Evolutionary conservation across 495 filamentous ascomycete species (phyloP).

Genomic region (Tuber brumale): DNA sequence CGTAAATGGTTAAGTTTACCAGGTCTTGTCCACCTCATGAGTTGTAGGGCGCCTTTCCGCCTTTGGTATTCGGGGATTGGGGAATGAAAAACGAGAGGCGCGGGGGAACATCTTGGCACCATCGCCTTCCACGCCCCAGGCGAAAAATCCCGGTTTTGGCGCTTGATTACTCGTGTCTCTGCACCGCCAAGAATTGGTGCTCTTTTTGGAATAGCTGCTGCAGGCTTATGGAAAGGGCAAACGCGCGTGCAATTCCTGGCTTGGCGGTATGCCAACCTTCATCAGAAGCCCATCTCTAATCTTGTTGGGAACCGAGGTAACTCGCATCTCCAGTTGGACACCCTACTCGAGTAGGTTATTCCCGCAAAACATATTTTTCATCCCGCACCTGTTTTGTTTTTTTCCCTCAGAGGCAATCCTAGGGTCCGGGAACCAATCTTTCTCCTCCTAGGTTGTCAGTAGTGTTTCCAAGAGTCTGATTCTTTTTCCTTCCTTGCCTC

Average conservation of each 20-base stretch:
- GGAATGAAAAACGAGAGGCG: background rate
- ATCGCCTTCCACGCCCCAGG: background rate
- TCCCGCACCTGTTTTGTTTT: background rate
- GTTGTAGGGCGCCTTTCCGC: background rate
- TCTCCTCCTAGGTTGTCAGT: background rate
- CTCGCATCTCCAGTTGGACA: too few species aligned
- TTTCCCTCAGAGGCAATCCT: background rate
- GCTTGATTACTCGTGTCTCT: background rate
- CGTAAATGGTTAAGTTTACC: background rate
- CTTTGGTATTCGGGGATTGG: background rate
- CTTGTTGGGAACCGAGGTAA: too few species aligned
- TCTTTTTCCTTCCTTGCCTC: background rate
- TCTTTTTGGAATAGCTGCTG: too few species aligned
- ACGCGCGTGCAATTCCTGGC: background rate
- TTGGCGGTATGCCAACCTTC: too few species aligned
- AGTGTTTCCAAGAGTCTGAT: background rate
- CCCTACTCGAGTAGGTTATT: too few species aligned
- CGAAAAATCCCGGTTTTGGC: background rate
- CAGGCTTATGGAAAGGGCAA: background rate
- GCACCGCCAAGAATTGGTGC: too few species aligned
- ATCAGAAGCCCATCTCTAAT: too few species aligned
- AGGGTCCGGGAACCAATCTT: background rate
- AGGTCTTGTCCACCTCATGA: background rate
- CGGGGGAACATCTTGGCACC: background rate
- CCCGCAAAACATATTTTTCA: too few species aligned